phyloP scores from a whole-genome alignment of 2,329 filamentous ascomycete species.

The Paraphaeosphaeria sporulosa region DNA sequence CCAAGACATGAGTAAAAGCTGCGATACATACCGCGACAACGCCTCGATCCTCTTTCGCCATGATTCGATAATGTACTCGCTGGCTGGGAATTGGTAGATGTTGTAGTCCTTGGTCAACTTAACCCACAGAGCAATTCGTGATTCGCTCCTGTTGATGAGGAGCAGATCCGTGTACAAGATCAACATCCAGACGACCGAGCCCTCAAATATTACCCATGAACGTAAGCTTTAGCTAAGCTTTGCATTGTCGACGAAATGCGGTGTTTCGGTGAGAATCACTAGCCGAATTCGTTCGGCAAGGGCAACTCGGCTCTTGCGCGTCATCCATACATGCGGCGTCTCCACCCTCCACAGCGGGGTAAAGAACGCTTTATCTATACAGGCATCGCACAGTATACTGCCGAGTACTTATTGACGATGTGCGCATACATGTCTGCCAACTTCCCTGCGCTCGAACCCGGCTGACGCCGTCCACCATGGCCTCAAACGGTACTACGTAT shows the following conservation, averaged over 20 bases:
- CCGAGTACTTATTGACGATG: not conserved
- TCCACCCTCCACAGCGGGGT: conserved; percentile 5
- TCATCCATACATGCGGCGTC: conserved; percentile 8
- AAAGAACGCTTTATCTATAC: not conserved
- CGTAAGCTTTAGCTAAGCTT: not conserved
- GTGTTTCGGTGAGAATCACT: not conserved
- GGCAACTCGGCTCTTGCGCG: conserved; percentile 1
- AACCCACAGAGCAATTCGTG: not conserved
- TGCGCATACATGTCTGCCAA: not conserved
- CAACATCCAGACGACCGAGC: not conserved
- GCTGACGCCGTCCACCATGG: conserved; percentile 5
- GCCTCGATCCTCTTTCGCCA: conserved; percentile 24
- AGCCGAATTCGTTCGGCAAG: not conserved
- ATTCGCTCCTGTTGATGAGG: not conserved
- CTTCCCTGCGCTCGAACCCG: not conserved
- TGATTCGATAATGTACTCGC: not conserved
- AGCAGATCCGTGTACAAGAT: not conserved
- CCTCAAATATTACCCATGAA: not conserved
- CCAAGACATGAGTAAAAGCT: not conserved
- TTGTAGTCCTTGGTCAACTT: not conserved
- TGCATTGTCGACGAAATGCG: not conserved
- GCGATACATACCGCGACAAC: conserved; percentile 34
- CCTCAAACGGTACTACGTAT: not conserved
- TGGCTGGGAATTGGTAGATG: not conserved
- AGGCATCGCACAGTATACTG: no score